Evolutionary conservation across 495 filamentous ascomycete species (phyloP).

Genomic region (Xylaria longipes): DNA sequence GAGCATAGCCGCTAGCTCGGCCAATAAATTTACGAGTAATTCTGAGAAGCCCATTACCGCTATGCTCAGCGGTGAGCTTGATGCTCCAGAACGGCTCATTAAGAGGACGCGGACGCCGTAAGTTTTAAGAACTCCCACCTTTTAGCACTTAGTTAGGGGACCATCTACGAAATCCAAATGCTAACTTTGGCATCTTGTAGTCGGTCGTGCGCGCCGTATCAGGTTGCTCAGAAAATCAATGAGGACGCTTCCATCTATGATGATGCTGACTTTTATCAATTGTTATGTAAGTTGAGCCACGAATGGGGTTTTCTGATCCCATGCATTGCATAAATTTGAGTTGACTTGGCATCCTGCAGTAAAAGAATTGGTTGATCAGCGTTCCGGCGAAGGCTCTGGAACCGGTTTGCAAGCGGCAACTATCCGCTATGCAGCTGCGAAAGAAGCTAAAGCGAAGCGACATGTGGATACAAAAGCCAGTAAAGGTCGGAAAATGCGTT

Average conservation of each 20-base stretch:
- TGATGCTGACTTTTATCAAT: slow-evolving; percentile 90
- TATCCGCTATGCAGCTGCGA: slow-evolving; percentile 67
- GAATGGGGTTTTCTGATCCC: background rate
- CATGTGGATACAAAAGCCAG: slow-evolving; percentile 91
- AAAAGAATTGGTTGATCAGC: slow-evolving; percentile 89
- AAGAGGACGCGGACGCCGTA: slow-evolving; percentile 66
- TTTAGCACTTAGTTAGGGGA: background rate
- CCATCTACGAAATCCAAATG: background rate
- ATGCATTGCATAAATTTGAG: background rate
- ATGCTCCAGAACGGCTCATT: slow-evolving; percentile 69
- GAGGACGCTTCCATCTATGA: slow-evolving; percentile 75
- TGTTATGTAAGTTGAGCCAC: slow-evolving; percentile 26
- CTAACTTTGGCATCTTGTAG: slow-evolving; percentile 2
- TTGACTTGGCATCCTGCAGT: slow-evolving; percentile 60
- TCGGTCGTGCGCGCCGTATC: slow-evolving; percentile 74
- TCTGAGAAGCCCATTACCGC: slow-evolving; percentile 67
- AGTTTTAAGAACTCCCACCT: background rate
- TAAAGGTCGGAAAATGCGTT: slow-evolving; percentile 92
- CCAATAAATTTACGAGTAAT: slow-evolving; percentile 35
- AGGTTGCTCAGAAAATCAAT: slow-evolving; percentile 59
- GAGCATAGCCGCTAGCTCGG: slow-evolving; percentile 41
- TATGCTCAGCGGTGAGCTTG: slow-evolving; percentile 76
- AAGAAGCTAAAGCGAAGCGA: slow-evolving; percentile 81
- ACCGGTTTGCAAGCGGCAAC: slow-evolving; percentile 50
- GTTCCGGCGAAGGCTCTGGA: slow-evolving; percentile 65